A percentile compares a stretch with the other conserved stretches of the same genome.
Conservation (phyloP, 2,329 filamentous ascomycete species). For the Aspergillus persii region DNA sequence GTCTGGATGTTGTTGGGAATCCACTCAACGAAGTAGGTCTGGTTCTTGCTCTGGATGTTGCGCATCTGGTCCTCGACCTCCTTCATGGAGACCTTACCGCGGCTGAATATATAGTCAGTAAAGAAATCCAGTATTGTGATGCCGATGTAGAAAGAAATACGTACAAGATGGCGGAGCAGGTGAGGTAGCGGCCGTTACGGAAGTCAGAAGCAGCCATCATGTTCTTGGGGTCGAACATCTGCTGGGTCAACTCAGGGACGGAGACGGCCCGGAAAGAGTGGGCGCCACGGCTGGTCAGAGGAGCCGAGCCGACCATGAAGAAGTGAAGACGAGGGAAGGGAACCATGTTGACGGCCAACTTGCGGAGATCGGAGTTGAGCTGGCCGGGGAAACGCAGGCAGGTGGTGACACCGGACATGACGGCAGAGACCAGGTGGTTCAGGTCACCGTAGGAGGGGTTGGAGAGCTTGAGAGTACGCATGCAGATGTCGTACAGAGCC, state of each 20-base stretch:
- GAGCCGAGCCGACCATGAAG: constrained; percentile 99
- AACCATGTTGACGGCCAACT: constrained; percentile 99
- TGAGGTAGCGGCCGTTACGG: constrained; percentile 99
- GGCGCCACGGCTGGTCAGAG: constrained; percentile 87
- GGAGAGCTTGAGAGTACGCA: constrained; percentile 97
- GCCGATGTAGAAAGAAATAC: constrained; percentile 29
- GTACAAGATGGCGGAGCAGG: constrained; percentile 95
- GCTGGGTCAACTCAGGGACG: constrained; percentile 97
- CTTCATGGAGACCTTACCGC: constrained; percentile 99
- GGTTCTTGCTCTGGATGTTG: constrained; percentile 99
- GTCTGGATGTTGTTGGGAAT: constrained; percentile 99
- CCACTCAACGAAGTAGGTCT: constrained; percentile 99
- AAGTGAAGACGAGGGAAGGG: constrained; percentile 99
- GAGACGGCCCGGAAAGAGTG: constrained; percentile 96
- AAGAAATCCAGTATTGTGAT: background rate
- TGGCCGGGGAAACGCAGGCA: constrained; percentile 99
- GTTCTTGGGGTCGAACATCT: constrained; percentile 99
- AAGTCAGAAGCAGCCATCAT: constrained; percentile 99
- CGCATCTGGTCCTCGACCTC: constrained; percentile 99
- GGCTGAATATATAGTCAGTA: constrained; percentile 52
- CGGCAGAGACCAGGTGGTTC: constrained; percentile 98
- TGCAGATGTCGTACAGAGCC: constrained; percentile 99
- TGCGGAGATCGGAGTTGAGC: constrained; percentile 99
- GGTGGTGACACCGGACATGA: constrained; percentile 99
- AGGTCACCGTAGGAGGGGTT: constrained; percentile 98